Percentiles rank a stretch among this genome's conserved stretches.
phyloP scores from a whole-genome alignment of 208 protist genomes.

The Acanthamoeba lenticulata region DNA sequence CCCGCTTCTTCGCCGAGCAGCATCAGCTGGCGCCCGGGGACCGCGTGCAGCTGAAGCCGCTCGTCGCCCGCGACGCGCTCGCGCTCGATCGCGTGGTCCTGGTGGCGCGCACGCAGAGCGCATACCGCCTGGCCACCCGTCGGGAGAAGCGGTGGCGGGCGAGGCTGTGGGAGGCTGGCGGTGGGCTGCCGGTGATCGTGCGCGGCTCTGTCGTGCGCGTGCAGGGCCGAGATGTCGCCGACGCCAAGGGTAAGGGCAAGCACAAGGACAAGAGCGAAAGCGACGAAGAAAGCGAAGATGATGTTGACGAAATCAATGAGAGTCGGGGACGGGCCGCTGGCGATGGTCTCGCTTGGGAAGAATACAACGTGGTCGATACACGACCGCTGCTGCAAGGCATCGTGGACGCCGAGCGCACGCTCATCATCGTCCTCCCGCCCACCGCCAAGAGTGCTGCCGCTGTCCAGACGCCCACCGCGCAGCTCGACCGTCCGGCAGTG shows the following conservation, averaged over 20 bases:
- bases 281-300: neutral
- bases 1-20: conserved; percentile 33
- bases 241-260: neutral
- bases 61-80: neutral
- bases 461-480: neutral
- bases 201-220: neutral
- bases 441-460: neutral
- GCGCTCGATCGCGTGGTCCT: neutral
- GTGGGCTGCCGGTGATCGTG: neutral
- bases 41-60: neutral
- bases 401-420: neutral
- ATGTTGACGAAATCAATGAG: neutral
- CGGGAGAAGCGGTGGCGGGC: neutral
- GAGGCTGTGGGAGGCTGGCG: neutral
- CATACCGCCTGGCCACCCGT: conserved; percentile 4
- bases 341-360: neutral
- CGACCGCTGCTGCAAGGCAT: conserved; percentile 24
- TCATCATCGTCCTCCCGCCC: conserved; percentile 7
- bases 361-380: conserved; percentile 8
- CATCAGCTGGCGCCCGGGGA: neutral
- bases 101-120: neutral
- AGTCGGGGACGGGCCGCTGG: neutral
- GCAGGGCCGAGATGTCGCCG: neutral
- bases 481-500: neutral
- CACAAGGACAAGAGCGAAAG: neutral